Evolutionary conservation across 1,284 basidiomycete species (phyloP), one percentile per base, ranked within the genome.

Genomic region (Malassezia cuniculi): DNA sequence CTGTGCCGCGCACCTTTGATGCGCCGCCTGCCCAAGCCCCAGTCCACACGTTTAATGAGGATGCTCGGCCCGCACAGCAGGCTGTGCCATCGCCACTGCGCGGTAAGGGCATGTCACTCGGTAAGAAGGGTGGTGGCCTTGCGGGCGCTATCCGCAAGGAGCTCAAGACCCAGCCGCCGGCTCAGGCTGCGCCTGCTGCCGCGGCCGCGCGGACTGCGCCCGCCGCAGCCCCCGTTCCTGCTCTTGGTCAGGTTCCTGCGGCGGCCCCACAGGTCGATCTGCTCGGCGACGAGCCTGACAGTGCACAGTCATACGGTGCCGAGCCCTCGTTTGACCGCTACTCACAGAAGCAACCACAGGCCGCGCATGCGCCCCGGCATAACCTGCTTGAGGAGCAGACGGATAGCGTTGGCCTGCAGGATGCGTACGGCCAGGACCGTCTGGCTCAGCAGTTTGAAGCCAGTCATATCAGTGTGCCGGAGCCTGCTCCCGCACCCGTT

Each of bases 51-150:
- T 29, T 45, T 31, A 31, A 30, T 5, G 32, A 45, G 9, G n/a
- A 29, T 3, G 35, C 39, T 7, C 36, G 41, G n/a, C n/a, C n/a
- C n/a, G n/a, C n/a, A n/a, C 45, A 49, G 45, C 52, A 54, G 6
- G 41, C 47, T 10, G n/a, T 22, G 19, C 14, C 3, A 8, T 57
- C 79, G 76, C 78, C 82, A 1, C 95, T 97, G 79, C 94, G 93
- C 73, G 80, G 82, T 36, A 78, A 80, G 22, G 89, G 90, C 21
- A 95, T 97, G 90, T 94, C 95, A 67, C 76, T 97, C n/a, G 89
- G 89, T 25, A 93, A 90, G 72, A 90, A 80, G 58, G 80, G 83
- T 53, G 78, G 81, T 15, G 86, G 90, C 53, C 70, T 95, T 15
- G 70, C 93, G 31, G 84, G 86, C 60, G 80, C 82, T 2, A 74